Evolutionary conservation across 106 monocot genomes (phyloP).

Genomic region (Agapanthus africanus): DNA sequence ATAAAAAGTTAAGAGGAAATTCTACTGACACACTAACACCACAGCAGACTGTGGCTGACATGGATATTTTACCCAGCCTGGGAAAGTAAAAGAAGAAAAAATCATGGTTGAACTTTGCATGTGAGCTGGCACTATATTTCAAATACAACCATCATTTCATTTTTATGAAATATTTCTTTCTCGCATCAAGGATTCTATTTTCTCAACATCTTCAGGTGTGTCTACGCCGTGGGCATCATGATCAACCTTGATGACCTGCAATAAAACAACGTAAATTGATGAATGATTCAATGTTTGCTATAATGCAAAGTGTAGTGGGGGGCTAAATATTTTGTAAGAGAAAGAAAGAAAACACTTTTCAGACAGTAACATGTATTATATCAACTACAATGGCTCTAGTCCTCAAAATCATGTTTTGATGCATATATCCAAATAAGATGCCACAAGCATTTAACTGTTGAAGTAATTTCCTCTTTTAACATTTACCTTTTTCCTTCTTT

Average conservation of each 20-base stretch:
- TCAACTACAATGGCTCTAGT: too few relatives aligned
- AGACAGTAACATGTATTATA: too few relatives aligned
- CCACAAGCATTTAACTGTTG: too few relatives aligned
- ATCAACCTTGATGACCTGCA: slow-evolving; percentile 91
- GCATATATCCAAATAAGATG: too few relatives aligned
- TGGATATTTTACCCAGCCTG: background rate
- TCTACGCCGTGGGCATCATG: slow-evolving; percentile 99
- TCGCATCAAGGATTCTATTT: slow-evolving; percentile 77
- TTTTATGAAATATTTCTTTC: slow-evolving; percentile 52
- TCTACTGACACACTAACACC: background rate
- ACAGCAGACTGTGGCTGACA: background rate
- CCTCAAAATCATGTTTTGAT: too few relatives aligned
- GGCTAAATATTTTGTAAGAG: too few relatives aligned
- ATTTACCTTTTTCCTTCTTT: too few relatives aligned
- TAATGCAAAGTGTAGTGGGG: too few relatives aligned
- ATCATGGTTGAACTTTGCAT: background rate
- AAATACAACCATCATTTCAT: background rate
- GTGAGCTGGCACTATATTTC: background rate
- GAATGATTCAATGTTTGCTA: too few relatives aligned
- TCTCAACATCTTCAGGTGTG: slow-evolving; percentile 74
- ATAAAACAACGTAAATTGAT: background rate
- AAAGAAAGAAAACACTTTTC: too few relatives aligned
- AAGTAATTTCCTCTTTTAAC: too few relatives aligned
- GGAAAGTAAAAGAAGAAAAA: background rate
- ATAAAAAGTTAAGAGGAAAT: background rate